Percentiles rank a stretch among this genome's conserved stretches.
These are phyloP conservation scores for Colletotrichum higginsianum DNA, from an alignment of 2,329 filamentous ascomycete species.

Conservation along the genomic window DNA sequence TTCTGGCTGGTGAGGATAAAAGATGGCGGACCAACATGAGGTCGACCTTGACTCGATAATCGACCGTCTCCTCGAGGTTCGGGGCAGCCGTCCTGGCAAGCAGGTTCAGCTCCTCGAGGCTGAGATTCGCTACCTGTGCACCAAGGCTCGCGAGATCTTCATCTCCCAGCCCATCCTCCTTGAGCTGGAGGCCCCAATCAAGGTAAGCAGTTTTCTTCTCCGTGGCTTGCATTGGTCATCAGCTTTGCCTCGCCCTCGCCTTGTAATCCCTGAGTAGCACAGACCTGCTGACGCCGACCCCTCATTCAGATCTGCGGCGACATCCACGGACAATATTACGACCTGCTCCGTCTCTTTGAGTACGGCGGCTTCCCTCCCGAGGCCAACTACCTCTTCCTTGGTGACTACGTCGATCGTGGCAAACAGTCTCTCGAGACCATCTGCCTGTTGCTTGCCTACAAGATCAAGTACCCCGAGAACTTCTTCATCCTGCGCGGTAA, in stretches of 20 bases:
- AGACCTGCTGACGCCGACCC: constrained; percentile 43
- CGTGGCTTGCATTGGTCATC: constrained; percentile 37
- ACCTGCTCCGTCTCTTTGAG: constrained; percentile 96
- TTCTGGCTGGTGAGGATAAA: constrained; percentile 60
- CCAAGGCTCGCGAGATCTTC: constrained; percentile 99
- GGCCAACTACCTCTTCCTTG: constrained; percentile 99
- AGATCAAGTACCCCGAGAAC: constrained; percentile 99
- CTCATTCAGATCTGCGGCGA: constrained; percentile 90
- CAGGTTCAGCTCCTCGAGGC: constrained; percentile 97
- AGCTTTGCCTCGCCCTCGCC: constrained; percentile 19
- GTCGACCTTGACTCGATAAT: constrained; percentile 99
- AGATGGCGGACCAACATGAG: constrained; percentile 81
- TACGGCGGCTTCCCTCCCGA: constrained; percentile 98
- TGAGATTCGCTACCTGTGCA: constrained; percentile 97
- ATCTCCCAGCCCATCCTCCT: constrained; percentile 98
- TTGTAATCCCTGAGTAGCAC: constrained; percentile 1
- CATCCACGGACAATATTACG: constrained; percentile 99
- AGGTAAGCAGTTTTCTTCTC: constrained; percentile 72
- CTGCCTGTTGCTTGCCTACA: constrained; percentile 95
- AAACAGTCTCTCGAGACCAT: constrained; percentile 99
- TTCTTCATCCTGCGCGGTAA: constrained; percentile 99
- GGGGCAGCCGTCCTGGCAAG: constrained; percentile 97
- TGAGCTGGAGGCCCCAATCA: constrained; percentile 98
- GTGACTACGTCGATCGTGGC: constrained; percentile 98
- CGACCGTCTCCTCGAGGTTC: constrained; percentile 96